These are phyloP conservation scores for Alternaria solani DNA, from an alignment of 2,329 filamentous ascomycete species.

Conservation along the genomic window DNA sequence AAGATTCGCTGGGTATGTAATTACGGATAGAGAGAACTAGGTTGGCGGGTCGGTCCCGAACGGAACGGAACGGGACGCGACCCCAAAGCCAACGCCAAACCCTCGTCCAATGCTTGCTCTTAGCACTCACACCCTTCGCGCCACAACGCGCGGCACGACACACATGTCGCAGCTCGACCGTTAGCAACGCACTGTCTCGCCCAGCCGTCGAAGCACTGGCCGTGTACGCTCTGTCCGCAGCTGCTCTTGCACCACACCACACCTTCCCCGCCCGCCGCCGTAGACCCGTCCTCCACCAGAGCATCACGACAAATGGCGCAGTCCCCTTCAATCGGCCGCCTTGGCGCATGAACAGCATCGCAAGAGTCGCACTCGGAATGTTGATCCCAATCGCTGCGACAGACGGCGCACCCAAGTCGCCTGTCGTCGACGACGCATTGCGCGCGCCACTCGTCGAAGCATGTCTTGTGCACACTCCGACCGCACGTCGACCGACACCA, in stretches of 20 bases:
- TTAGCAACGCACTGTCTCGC: background rate
- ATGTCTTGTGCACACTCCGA: conserved; percentile 20
- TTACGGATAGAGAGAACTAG: too few species aligned
- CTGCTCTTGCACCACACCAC: conserved; percentile 24
- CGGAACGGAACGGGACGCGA: too few species aligned
- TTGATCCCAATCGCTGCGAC: conserved; percentile 22
- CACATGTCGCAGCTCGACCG: background rate
- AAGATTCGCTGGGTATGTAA: too few species aligned
- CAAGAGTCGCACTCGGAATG: conserved; percentile 4
- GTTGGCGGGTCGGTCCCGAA: too few species aligned
- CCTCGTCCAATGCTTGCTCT: background rate
- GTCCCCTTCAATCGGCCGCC: background rate
- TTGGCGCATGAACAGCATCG: background rate
- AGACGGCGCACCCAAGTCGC: conserved; percentile 18
- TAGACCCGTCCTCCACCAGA: background rate
- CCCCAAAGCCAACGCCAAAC: too few species aligned
- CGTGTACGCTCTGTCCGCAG: conserved; percentile 29
- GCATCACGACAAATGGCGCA: conserved; percentile 17
- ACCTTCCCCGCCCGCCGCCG: background rate
- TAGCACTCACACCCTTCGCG: background rate
- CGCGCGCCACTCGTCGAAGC: conserved; percentile 24
- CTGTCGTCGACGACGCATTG: background rate
- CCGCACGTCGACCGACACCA: conserved; percentile 33
- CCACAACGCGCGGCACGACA: background rate
- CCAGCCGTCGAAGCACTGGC: conserved; percentile 23